Base-by-base conservation (phyloP, 768 basidiomycete genomes). In the Pisolithus sp. region DNA sequence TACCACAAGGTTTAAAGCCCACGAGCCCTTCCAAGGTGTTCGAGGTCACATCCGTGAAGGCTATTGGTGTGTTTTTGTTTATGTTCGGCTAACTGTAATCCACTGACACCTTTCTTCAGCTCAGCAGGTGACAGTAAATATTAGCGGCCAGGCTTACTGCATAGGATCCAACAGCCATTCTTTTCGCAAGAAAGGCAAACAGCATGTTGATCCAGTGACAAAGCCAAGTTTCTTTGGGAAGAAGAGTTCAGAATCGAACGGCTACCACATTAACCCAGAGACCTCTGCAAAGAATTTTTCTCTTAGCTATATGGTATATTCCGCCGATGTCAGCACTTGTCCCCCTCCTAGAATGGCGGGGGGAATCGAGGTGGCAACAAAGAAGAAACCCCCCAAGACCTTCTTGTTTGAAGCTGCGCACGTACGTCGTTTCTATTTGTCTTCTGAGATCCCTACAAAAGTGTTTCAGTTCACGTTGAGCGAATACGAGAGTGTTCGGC, bases 301-400 rank as follows among this genome's bases (percentile, higher is more conserved):
- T 15, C 48, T 46, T 9, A 23, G 34, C n/a, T 58, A 58, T 18
- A 48, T 39, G 18, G 48, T 58, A 21, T 56, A 58, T 46, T 59
- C 59, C 4, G 68, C 64, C n/a, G 28, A 57, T 18, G 75, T 86
- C 13, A 72, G 74, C 42, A 82, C 87, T 8, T 72, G 63, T 24
- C 62, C 88, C 15, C 77, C 78, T 52, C 73, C 78, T 65, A 85
- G 83, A 63, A 70, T 85, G 52, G 69, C 76, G 2, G 63, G 71
- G 9, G 93, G 94, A 64, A 71, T 96, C 26, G 77, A 85, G 56
- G 73, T 89, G 48, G 86, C 89, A 0, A 96, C 93, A 7, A 94
- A 94, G 78, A 97, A 97, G 73, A 82, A 86, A 49, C 86, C 89
- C 0, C 93, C 93, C 0, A 73, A 69, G 2, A 77, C 72, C 52